Evolutionary conservation across 2,329 filamentous ascomycete species (phyloP).

Genomic region (Alternaria atra): DNA sequence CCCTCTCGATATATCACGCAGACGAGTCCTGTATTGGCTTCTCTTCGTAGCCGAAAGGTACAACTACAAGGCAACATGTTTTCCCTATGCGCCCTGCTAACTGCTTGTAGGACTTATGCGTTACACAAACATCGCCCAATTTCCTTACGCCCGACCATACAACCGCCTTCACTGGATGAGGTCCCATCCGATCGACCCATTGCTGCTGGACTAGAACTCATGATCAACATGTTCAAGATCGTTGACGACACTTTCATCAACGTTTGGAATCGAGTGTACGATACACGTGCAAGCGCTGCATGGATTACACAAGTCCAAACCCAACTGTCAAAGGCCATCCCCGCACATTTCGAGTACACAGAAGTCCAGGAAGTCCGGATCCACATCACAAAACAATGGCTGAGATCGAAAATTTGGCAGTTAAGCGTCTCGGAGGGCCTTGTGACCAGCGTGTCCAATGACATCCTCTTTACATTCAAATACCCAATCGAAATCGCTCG

Average conservation of each 20-base stretch:
- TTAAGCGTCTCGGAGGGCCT: constrained; percentile 72
- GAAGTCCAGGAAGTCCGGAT: constrained; percentile 75
- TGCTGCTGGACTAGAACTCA: constrained; percentile 66
- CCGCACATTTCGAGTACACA: constrained; percentile 65
- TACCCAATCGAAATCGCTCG: constrained; percentile 70
- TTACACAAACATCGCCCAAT: constrained; percentile 71
- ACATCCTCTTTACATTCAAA: constrained; percentile 69
- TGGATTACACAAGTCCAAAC: constrained; percentile 60
- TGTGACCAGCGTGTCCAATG: constrained; percentile 66
- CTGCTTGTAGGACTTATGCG: constrained; percentile 64
- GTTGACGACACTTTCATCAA: constrained; percentile 71
- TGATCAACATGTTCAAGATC: constrained; percentile 69
- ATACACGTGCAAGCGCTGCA: constrained; percentile 55
- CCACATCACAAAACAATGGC: constrained; percentile 75
- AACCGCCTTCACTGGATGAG: constrained; percentile 60
- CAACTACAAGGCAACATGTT: background rate
- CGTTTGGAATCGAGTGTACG: constrained; percentile 68
- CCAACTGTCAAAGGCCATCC: constrained; percentile 62
- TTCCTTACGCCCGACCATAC: constrained; percentile 67
- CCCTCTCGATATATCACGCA: constrained; percentile 62
- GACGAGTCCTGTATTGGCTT: constrained; percentile 68
- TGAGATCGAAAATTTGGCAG: constrained; percentile 75
- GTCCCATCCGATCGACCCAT: constrained; percentile 64
- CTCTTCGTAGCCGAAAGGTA: constrained; percentile 70
- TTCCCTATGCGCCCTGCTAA: constrained; percentile 10